Evolutionary conservation across 2,329 filamentous ascomycete genomes (phyloP).

Genomic region (Blumeriella jaapii): DNA sequence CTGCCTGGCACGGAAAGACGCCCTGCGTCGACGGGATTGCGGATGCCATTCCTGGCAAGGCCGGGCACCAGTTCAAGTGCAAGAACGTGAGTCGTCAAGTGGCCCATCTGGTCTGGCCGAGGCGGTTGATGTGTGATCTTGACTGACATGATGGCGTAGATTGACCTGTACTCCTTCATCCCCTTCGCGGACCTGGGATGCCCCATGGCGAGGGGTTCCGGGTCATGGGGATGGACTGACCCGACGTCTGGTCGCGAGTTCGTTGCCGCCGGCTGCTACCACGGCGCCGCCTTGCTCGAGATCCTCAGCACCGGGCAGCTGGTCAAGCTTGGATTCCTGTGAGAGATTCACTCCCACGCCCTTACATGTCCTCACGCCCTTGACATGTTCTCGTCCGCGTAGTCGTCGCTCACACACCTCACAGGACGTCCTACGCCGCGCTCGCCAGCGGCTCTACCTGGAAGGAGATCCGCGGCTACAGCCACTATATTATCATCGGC

Average conservation of each 20-base stretch:
- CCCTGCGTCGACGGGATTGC: conserved; percentile 4
- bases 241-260: conserved; percentile 36
- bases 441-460: conserved; percentile 16
- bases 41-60: conserved; percentile 4
- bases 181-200: conserved; percentile 14
- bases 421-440: background rate
- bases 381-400: conserved; percentile 28
- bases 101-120: background rate
- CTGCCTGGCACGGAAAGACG: conserved; percentile 2
- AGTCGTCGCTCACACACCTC: background rate
- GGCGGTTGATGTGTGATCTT: no score
- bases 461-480: conserved; percentile 30
- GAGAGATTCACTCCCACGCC: no score
- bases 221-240: conserved; percentile 35
- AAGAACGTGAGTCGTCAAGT: conserved; percentile 6
- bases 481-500: conserved; percentile 30
- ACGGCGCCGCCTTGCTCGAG: conserved; percentile 32
- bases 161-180: conserved; percentile 18
- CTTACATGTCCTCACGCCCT: conserved; percentile 28
- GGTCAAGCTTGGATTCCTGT: conserved; percentile 31
- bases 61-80: conserved; percentile 4
- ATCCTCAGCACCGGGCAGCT: conserved; percentile 34
- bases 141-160: background rate
- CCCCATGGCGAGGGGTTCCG: conserved; percentile 4
- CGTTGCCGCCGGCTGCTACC: conserved; percentile 13